Base-by-base conservation (phyloP, 169 alveolate genomes). In the Babesia bovis region DNA sequence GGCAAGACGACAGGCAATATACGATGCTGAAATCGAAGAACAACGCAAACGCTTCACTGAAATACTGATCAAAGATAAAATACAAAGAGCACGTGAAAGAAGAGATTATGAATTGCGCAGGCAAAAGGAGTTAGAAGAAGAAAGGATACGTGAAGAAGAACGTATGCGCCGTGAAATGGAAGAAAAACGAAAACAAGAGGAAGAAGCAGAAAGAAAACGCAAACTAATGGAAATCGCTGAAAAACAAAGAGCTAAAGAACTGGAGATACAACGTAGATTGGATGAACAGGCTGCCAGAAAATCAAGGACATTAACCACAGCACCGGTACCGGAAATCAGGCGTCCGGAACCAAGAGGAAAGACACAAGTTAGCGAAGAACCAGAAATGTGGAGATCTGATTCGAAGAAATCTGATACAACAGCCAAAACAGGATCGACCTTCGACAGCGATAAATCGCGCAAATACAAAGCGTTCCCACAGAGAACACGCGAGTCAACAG, bases 61-160 rank as follows among this genome's bases (percentile, higher is more conserved):
- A 60, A 69, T 44, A 35, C 4, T 78, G 36, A 15, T 60, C 21
- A 25, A 66, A 3, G 91, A 86, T 45, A 91, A 91, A 76, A 85
- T 91, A 10, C 87, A 84, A 32, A 66, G 95, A 49, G 95, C 95
- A 3, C 82, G 78, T 44, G 87, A 85, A 19, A 83, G 95, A 60
- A 72, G 91, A 17, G 79, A 70, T 30, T 84, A 74, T 49, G 92
- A 86, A 63, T 45, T 82, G 10, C 84, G 85, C 40, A 75, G 82
- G 71, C 66, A 71, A 53, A 56, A 69, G 58, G 89, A 68, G 6
- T 90, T 84, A 44, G 93, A 91, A 66, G 93, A 90, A 68, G 90
- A 89, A 40, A 66, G 83, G 49, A 56, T 90, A 51, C 79, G 85
- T 30, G 95, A 87, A 57, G 93, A 85, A 50, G 93, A 90, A 45